A percentile compares a stretch with the other conserved stretches of the same genome.
Conservation (phyloP, 176 grass and related monocot species). For the Rhynchospora breviuscula region DNA sequence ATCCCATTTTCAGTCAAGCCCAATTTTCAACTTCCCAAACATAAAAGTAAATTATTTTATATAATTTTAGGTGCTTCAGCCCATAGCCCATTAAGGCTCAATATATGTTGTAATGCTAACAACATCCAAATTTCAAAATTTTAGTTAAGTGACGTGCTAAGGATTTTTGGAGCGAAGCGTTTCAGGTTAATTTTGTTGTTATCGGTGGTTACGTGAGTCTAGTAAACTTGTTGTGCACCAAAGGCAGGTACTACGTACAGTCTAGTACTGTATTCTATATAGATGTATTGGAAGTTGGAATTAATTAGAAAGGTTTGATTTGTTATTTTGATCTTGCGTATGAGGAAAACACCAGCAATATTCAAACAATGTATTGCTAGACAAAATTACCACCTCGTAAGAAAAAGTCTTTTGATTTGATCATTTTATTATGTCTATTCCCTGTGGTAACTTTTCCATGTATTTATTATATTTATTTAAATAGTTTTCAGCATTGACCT, state of each 20-base stretch:
- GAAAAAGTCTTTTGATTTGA: not conserved
- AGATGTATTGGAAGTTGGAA: not conserved
- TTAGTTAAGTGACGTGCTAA: not conserved
- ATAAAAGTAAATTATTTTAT: not conserved
- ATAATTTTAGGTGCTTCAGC: not conserved
- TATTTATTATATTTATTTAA: not conserved
- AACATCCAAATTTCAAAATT: not conserved
- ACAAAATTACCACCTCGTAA: not conserved
- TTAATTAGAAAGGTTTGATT: not conserved
- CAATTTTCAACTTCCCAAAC: not conserved
- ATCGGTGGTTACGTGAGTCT: not conserved
- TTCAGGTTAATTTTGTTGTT: no score
- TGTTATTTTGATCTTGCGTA: not conserved
- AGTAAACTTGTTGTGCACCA: not conserved
- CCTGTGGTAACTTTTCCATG: not conserved
- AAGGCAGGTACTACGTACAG: not conserved
- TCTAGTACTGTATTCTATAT: not conserved
- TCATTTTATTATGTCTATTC: not conserved
- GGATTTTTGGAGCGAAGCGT: not conserved
- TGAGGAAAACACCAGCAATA: not conserved
- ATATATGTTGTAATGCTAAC: not conserved
- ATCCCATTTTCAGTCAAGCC: not conserved
- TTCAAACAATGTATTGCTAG: not conserved
- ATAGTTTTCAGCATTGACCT: conserved; percentile 18
- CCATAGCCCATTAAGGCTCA: not conserved